Evolutionary conservation across 192 early-diverging fungal genomes (phyloP).

Genomic region (Coemansia sp.): DNA sequence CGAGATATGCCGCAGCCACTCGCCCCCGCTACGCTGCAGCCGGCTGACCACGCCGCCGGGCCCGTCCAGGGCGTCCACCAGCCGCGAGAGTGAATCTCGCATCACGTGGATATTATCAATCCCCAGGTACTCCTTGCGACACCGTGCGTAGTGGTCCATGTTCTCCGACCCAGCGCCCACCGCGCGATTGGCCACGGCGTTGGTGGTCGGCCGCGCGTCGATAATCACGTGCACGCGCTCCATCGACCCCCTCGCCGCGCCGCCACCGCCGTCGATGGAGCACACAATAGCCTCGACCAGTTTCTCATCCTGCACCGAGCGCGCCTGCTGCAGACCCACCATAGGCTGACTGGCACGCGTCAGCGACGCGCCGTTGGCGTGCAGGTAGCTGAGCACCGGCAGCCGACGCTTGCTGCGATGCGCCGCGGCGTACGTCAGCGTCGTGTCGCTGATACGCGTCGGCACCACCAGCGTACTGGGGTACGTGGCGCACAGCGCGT

Average conservation of each 20-base stretch:
- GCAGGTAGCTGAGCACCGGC: slow-evolving; percentile 86
- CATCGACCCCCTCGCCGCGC: slow-evolving; percentile 41
- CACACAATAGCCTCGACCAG: slow-evolving; percentile 89
- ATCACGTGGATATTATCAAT: slow-evolving; percentile 99
- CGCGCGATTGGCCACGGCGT: slow-evolving; percentile 89
- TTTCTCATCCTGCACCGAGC: slow-evolving; percentile 97
- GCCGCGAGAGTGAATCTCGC: slow-evolving; percentile 78
- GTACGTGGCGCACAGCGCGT: slow-evolving; percentile 88
- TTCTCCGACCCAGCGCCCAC: slow-evolving; percentile 94
- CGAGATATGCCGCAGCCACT: slow-evolving; percentile 87
- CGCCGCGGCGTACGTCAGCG: slow-evolving; percentile 81
- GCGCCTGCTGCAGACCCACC: slow-evolving; percentile 90
- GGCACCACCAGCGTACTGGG: slow-evolving; percentile 82
- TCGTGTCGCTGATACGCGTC: slow-evolving; percentile 82
- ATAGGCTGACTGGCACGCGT: slow-evolving; percentile 94
- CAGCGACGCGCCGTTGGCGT: slow-evolving; percentile 83
- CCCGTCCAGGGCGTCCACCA: slow-evolving; percentile 60
- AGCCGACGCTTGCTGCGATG: slow-evolving; percentile 89
- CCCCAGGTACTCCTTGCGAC: slow-evolving; percentile 81
- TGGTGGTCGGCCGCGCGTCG: slow-evolving; percentile 92
- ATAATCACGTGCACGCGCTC: slow-evolving; percentile 82
- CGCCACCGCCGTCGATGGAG: slow-evolving; percentile 50
- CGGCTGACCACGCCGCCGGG: slow-evolving; percentile 49
- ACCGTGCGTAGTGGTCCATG: slow-evolving; percentile 88
- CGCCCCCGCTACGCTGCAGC: slow-evolving; percentile 61